Percentiles rank a stretch among this genome's conserved stretches.
These are phyloP conservation scores for Lipomyces mesembrius DNA, from an alignment of 805 yeast genomes.

Conservation along the genomic window DNA sequence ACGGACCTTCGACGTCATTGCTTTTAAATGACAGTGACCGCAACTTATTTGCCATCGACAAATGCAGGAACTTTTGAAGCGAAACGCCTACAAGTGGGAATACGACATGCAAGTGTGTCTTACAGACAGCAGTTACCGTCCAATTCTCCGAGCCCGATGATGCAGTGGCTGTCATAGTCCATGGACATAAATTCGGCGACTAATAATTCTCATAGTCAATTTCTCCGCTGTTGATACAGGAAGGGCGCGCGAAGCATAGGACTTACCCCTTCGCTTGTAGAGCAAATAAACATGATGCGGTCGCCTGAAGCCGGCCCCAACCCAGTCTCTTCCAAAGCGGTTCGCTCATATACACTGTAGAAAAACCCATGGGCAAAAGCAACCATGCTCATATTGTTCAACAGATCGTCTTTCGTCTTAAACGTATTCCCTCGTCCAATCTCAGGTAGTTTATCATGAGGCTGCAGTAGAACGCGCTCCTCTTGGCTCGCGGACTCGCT, in stretches of 20 bases:
- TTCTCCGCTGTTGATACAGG: background rate
- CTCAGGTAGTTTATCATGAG: background rate
- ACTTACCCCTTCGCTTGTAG: background rate
- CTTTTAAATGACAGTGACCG: background rate
- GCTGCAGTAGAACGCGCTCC: background rate
- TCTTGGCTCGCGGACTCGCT: background rate
- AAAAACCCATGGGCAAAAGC: slow-evolving; percentile 1
- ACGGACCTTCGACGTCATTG: background rate
- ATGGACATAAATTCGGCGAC: background rate
- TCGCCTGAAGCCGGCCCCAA: background rate
- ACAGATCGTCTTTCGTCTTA: background rate
- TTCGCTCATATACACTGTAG: slow-evolving; percentile 1
- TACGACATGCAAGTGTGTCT: background rate
- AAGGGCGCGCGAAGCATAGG: background rate
- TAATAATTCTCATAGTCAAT: background rate
- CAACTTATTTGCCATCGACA: background rate
- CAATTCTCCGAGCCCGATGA: background rate
- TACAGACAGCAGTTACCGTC: background rate
- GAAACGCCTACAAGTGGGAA: slow-evolving; percentile 1
- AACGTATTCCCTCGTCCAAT: background rate
- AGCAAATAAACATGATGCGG: slow-evolving; percentile 1
- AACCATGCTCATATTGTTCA: background rate
- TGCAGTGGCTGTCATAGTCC: slow-evolving; percentile 6
- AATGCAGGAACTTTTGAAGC: background rate
- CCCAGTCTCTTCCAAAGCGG: background rate